phyloP scores from a whole-genome alignment of 2,329 filamentous ascomycete species.

The Aspergillus spinulosporus region DNA sequence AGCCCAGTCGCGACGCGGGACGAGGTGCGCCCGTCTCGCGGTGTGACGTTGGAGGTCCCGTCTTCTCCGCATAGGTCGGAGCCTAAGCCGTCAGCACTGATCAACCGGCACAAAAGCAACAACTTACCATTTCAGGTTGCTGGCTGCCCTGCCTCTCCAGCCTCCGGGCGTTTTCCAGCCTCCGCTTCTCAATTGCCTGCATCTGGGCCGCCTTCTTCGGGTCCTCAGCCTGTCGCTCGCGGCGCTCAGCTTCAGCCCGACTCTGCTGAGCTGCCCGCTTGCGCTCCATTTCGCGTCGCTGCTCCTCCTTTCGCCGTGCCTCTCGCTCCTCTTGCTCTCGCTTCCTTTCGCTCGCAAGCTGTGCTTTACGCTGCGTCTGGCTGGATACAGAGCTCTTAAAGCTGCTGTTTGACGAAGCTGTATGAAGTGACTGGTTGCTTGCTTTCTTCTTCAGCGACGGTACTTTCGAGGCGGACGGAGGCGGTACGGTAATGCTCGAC shows the following conservation, averaged over 20 bases:
- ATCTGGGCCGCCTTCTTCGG: conserved; percentile 66
- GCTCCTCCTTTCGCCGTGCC: conserved; percentile 73
- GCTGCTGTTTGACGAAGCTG: conserved; percentile 53
- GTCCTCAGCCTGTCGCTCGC: conserved; percentile 55
- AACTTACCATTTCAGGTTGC: conserved; percentile 43
- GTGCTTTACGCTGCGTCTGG: conserved; percentile 66
- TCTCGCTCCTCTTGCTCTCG: conserved; percentile 83
- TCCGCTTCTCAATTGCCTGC: conserved; percentile 57
- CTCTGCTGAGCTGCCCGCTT: conserved; percentile 65
- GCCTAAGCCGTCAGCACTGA: conserved; percentile 18
- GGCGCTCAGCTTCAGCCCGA: conserved; percentile 55
- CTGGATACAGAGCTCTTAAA: conserved; percentile 65
- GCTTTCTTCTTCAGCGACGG: conserved; percentile 60
- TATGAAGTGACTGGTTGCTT: conserved; percentile 66
- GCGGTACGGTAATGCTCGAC: conserved; percentile 42
- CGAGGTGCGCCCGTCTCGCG: conserved; percentile 55
- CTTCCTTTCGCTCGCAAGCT: conserved; percentile 75
- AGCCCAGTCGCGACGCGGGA: conserved; percentile 51
- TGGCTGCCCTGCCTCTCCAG: conserved; percentile 48
- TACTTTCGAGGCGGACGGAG: conserved; percentile 51
- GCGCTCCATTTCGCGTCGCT: conserved; percentile 77
- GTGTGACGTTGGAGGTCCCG: conserved; percentile 29
- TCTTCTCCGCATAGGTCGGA: conserved; percentile 17
- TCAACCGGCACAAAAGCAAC: too few relatives aligned
- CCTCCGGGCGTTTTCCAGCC: conserved; percentile 49